Base-by-base conservation (phyloP, 257 asterid genomes). In the Solanum pimpinellifolium region DNA sequence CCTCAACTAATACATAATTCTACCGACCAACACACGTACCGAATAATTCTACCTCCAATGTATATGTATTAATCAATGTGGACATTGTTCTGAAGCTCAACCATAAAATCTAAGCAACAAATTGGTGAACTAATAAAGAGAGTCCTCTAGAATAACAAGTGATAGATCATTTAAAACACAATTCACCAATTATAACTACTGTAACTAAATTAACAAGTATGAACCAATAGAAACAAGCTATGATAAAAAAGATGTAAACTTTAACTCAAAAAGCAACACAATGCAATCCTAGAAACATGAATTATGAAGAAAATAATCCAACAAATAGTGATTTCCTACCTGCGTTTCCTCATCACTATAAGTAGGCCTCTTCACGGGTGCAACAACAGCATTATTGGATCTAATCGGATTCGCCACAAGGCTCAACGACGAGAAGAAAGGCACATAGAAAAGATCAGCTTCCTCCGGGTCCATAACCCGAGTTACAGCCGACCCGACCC, bases 351-450 rank as follows among this genome's bases (percentile, higher is more conserved):
- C 98, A 90, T 97, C 98, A 77, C 90, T 94, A 75, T 97, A 97
- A 41, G 25, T 35, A 41, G 92, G 86, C 86, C 83, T 87, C 25
- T 89, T 91, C 42, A 68, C 84, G 9, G 78, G 33, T 42, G 90
- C 42, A 88, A 92, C 80, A 49, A 52, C 85, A 29, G 6, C 68
- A 29, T 11, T 49, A 31, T 11, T 33, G 2, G 85, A 86, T 37
- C 86, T 44, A 39, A 89, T 89, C 41, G 96, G 93, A 70, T 97
- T 97, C 10, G 90, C 99, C 62, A 97, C 94, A 33, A 97, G 94
- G 74, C 99, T 97, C 92, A 97, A 86, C 1, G 99, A 97, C 41
- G 99, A 97, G 90, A 97, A 96, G 89, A 97, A 96, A 0, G 99
- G 98, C 60, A 97, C 98, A 11, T 93, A 97, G 87, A 95, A 97